Base-by-base conservation (phyloP, 495 filamentous ascomycete species). In the Talaromyces adpressus region DNA sequence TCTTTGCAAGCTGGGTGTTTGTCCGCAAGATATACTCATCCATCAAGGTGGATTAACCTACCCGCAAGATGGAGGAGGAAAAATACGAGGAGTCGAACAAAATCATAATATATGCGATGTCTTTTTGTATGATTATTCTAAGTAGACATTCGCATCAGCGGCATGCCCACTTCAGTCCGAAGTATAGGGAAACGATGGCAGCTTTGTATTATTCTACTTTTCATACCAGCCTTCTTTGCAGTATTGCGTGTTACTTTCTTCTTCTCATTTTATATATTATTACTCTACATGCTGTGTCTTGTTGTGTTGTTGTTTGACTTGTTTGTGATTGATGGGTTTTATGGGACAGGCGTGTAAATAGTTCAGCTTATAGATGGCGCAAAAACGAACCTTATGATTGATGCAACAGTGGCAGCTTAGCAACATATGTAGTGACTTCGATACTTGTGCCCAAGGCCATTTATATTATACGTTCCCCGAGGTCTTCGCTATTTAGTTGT, bases 1-100 rank as follows among this genome's bases (percentile, higher is more conserved):
- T 93, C 82, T 93, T 97, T 66, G 85, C 93, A 14, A 91, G 89
- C 71, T 97, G 92, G 92, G 79, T 89, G 66, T 98, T 98, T 70
- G 89, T 96, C 59, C 84, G 90, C 63, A 91, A 89, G 73, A 98
- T 98, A 53, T 98, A 98, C 73, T 79, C 86, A 18, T 96, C 92
- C 16, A 96, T 98, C 78, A 98, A 98, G 79, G 89, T 98, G 63
- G 94, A 98, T 66, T 96, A 81, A 79, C 45, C 53, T 30, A 1
- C 6, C 25, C 8, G 5, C 20, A 57, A 27, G 25, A 29, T 7
- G 25, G 8, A 49, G 5, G 18, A 20, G 6, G 18, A 49, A 49
- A 18, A 49, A 9, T 49, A 20, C 45, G 2, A 3, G 11, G 3
- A 23, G 2, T 32, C 25, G 25, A 27, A 12, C 25, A 20, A n/a